These are phyloP conservation scores for Rhodotorula sphaerocarpa DNA, from an alignment of 768 basidiomycete genomes.

Conservation along the genomic window DNA sequence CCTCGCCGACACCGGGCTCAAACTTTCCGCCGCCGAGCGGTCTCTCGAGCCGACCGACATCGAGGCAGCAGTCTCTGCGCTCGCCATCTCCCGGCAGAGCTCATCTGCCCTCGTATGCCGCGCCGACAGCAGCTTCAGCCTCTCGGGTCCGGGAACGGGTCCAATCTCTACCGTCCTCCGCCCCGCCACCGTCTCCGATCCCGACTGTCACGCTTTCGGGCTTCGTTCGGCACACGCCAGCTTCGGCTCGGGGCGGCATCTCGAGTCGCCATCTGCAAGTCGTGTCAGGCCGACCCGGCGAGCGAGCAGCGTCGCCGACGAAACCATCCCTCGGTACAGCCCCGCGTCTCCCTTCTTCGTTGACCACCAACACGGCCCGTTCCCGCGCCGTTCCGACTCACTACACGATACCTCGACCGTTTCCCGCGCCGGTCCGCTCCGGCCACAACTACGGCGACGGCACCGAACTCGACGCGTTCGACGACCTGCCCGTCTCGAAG, in stretches of 20 bases:
- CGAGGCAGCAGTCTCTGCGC: neutral
- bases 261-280: no score
- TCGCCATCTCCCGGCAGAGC: neutral
- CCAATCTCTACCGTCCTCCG: neutral
- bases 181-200: no score
- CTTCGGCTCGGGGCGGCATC: no score
- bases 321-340: neutral
- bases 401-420: slow-evolving; percentile 7
- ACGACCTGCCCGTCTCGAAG: slow-evolving; percentile 44
- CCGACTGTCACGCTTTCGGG: no score
- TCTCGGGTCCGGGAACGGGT: slow-evolving; percentile 17
- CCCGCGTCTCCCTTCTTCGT: neutral
- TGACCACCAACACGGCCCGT: neutral
- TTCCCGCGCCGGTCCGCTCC: neutral
- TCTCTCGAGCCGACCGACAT: neutral
- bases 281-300: neutral
- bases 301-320: neutral
- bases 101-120: slow-evolving; percentile 16
- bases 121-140: slow-evolving; percentile 20
- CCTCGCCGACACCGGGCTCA: neutral
- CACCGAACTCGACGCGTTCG: slow-evolving; percentile 46
- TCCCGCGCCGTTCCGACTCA: neutral
- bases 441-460: slow-evolving; percentile 43
- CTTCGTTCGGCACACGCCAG: no score
- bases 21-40: neutral